Percentiles rank a stretch among this genome's conserved stretches.
Evolutionary conservation across 2,329 filamentous ascomycete species (phyloP).

Genomic region (Trichoderma sp.): DNA sequence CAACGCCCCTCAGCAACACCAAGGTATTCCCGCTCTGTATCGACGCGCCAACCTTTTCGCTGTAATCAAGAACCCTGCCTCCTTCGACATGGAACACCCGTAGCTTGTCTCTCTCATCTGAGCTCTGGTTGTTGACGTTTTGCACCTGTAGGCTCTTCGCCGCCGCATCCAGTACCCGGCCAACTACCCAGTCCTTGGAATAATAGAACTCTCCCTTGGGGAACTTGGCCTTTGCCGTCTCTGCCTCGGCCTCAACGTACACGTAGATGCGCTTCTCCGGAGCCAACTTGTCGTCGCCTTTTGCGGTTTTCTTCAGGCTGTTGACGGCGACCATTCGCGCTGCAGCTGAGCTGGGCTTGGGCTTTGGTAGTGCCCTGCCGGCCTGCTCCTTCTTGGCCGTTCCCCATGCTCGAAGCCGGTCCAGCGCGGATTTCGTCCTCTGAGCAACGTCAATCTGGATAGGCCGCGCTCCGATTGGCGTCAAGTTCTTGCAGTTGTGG

Average conservation of each 20-base stretch:
- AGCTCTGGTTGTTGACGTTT: conserved; percentile 79
- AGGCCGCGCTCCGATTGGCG: conserved; percentile 54
- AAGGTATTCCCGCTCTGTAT: conserved; percentile 85
- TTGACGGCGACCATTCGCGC: conserved; percentile 70
- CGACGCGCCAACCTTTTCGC: conserved; percentile 75
- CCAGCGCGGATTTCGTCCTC: conserved; percentile 72
- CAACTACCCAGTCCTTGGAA: conserved; percentile 84
- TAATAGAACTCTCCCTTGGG: conserved; percentile 82
- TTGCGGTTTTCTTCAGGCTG: conserved; percentile 80
- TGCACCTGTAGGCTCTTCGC: conserved; percentile 75
- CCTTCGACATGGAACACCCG: conserved; percentile 93
- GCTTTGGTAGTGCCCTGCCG: conserved; percentile 59
- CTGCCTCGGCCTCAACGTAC: conserved; percentile 85
- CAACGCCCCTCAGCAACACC: conserved; percentile 82
- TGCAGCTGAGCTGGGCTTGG: conserved; percentile 63
- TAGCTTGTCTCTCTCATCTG: conserved; percentile 75
- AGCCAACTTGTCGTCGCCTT: conserved; percentile 82
- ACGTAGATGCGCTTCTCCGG: conserved; percentile 86
- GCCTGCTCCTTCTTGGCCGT: conserved; percentile 68
- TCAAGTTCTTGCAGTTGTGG: conserved; percentile 79
- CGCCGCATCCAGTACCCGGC: conserved; percentile 75
- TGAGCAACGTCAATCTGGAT: conserved; percentile 54
- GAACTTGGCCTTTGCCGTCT: conserved; percentile 79
- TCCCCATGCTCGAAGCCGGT: conserved; percentile 78
- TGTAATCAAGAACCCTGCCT: conserved; percentile 82